Evolutionary conservation across 495 filamentous ascomycete genomes (phyloP).

Genomic region (Aspergillus cavernicola): DNA sequence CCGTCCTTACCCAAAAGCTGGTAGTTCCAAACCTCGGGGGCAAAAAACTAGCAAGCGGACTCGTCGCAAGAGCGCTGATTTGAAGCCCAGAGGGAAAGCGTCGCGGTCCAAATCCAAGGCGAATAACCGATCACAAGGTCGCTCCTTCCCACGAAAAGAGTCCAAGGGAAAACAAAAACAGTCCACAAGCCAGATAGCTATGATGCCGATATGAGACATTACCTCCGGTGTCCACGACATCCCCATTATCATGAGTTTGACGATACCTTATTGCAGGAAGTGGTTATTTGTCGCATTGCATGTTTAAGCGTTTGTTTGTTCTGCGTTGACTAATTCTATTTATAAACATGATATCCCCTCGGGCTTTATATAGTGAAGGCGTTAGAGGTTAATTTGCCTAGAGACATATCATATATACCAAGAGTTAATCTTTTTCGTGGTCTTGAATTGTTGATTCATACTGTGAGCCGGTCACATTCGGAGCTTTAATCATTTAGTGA

Average conservation of each 20-base stretch:
- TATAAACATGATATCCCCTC: constrained; percentile 10
- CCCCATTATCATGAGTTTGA: constrained; percentile 20
- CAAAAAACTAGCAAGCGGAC: constrained; percentile 28
- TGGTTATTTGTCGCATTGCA: constrained; percentile 19
- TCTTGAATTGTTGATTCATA: background rate
- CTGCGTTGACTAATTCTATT: background rate
- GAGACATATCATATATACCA: background rate
- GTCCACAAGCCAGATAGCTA: constrained; percentile 37
- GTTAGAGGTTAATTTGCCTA: background rate
- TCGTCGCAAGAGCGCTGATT: constrained; percentile 27
- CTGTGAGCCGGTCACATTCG: background rate
- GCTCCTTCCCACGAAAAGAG: constrained; percentile 27
- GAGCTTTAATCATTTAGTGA: constrained; percentile 59
- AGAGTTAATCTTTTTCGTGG: background rate
- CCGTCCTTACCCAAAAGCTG: constrained; percentile 15
- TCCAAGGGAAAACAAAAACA: constrained; percentile 32
- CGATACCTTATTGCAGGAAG: constrained; percentile 20
- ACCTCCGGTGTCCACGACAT: constrained; percentile 8
- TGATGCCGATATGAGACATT: constrained; percentile 42
- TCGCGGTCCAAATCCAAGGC: constrained; percentile 25
- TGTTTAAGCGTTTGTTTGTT: constrained; percentile 17
- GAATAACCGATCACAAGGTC: constrained; percentile 22
- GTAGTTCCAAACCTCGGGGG: constrained; percentile 26
- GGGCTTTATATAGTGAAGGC: constrained; percentile 8
- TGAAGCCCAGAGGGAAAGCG: constrained; percentile 26